These are phyloP conservation scores for Dactylellina parvicollis DNA, from an alignment of 2,329 filamentous ascomycete genomes.

Conservation along the genomic window DNA sequence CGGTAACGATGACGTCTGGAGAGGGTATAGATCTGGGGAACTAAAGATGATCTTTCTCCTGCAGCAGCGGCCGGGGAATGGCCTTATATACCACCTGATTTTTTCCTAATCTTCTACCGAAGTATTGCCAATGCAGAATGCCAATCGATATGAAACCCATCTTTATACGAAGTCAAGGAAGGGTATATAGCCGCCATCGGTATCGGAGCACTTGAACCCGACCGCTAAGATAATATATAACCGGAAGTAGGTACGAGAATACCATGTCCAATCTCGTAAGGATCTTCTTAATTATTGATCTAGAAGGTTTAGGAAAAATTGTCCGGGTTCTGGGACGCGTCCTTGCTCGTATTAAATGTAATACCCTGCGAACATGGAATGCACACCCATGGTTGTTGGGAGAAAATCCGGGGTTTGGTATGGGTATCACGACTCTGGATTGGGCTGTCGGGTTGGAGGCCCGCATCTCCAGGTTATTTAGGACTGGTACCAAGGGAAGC, in stretches of 20 bases:
- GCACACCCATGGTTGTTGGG: neutral
- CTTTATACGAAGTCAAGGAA: slow-evolving; percentile 23
- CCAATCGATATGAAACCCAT: slow-evolving; percentile 37
- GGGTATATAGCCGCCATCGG: slow-evolving; percentile 52
- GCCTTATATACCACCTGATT: slow-evolving; percentile 35
- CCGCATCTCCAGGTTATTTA: slow-evolving; percentile 31
- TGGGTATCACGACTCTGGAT: slow-evolving; percentile 32
- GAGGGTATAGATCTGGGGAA: slow-evolving; percentile 8
- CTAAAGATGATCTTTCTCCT: slow-evolving; percentile 3
- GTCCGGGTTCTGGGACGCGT: slow-evolving; percentile 32
- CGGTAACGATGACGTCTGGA: slow-evolving; percentile 11
- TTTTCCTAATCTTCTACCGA: neutral
- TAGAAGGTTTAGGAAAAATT: slow-evolving; percentile 1
- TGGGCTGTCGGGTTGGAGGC: slow-evolving; percentile 46
- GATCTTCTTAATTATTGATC: slow-evolving; percentile 9
- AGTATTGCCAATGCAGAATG: slow-evolving; percentile 15
- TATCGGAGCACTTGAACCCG: slow-evolving; percentile 40
- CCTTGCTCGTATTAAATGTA: slow-evolving; percentile 20
- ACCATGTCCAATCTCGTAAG: slow-evolving; percentile 10
- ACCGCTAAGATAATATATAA: slow-evolving; percentile 32
- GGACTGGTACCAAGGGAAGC: slow-evolving; percentile 35
- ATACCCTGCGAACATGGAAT: neutral
- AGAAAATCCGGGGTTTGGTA: slow-evolving; percentile 44
- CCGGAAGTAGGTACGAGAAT: neutral
- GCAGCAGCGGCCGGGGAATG: neutral